Conservation (phyloP, 805 yeast genomes). For the Ogataea paraovalis region DNA sequence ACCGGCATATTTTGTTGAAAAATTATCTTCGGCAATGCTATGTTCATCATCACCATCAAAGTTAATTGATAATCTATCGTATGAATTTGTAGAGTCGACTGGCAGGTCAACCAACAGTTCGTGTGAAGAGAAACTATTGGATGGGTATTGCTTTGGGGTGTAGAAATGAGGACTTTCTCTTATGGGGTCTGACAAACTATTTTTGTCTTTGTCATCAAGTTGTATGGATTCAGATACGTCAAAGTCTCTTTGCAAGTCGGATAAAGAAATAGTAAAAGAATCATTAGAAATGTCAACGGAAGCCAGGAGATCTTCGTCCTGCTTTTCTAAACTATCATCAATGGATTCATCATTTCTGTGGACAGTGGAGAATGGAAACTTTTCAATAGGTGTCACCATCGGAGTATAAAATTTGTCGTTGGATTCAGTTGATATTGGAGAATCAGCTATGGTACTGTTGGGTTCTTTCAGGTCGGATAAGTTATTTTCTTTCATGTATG, state of each 20-base stretch:
- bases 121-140: constrained; percentile 4
- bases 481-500: background rate
- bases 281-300: constrained; percentile 14
- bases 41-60: background rate
- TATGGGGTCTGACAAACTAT: background rate
- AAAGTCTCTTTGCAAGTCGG: constrained; percentile 11
- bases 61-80: background rate
- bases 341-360: background rate
- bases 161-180: constrained; percentile 7
- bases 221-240: constrained; percentile 3
- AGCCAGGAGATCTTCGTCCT: constrained; percentile 14
- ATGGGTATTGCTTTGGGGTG: constrained; percentile 18
- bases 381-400: constrained; percentile 1
- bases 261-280: constrained; percentile 14
- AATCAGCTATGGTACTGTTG: background rate
- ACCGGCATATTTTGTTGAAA: background rate
- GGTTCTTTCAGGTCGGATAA: too few relatives aligned
- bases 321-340: background rate
- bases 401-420: constrained; percentile 10
- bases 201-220: background rate
- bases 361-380: background rate
- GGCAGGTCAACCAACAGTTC: background rate
- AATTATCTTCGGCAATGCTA: background rate
- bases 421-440: background rate
- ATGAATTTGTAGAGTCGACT: too few relatives aligned